These are phyloP conservation scores for Plantago ovata DNA, from an alignment of 257 asterid species.

Conservation along the genomic window DNA sequence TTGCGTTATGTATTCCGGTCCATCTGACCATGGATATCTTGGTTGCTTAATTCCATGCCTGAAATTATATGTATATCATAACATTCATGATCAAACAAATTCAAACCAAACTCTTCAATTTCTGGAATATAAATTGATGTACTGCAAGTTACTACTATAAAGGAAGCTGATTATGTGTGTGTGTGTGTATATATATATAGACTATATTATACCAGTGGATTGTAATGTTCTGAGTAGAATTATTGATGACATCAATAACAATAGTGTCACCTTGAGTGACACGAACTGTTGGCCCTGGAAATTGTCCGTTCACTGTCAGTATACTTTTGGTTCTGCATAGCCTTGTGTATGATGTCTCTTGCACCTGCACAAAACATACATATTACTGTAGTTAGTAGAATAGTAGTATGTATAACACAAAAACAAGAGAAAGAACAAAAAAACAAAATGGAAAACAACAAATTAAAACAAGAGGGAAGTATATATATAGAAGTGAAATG, in stretches of 20 bases:
- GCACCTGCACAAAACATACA: slow-evolving; percentile 16
- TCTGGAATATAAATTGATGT: too few relatives aligned
- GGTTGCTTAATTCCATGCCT: slow-evolving; percentile 57
- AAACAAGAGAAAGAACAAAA: too few relatives aligned
- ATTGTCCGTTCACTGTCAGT: slow-evolving; percentile 40
- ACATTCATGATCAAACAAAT: too few relatives aligned
- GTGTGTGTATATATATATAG: too few relatives aligned
- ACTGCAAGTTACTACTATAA: too few relatives aligned
- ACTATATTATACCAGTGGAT: slow-evolving; percentile 34
- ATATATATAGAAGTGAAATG: too few relatives aligned
- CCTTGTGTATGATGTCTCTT: slow-evolving; percentile 27
- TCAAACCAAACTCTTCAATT: too few relatives aligned
- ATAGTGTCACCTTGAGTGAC: slow-evolving; percentile 34
- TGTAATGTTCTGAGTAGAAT: slow-evolving; percentile 28
- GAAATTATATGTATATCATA: too few relatives aligned
- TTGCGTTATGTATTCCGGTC: slow-evolving; percentile 40
- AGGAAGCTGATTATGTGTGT: too few relatives aligned
- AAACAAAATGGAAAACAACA: too few relatives aligned
- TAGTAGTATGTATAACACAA: too few relatives aligned
- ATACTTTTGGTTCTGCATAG: slow-evolving; percentile 36
- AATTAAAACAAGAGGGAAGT: too few relatives aligned
- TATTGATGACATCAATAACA: slow-evolving; percentile 29
- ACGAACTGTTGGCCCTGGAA: slow-evolving; percentile 44
- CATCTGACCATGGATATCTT: slow-evolving; percentile 57
- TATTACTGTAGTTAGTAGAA: not conserved